Conservation (phyloP, 176 grass and related monocot species). For the Melocanna baccifera region DNA sequence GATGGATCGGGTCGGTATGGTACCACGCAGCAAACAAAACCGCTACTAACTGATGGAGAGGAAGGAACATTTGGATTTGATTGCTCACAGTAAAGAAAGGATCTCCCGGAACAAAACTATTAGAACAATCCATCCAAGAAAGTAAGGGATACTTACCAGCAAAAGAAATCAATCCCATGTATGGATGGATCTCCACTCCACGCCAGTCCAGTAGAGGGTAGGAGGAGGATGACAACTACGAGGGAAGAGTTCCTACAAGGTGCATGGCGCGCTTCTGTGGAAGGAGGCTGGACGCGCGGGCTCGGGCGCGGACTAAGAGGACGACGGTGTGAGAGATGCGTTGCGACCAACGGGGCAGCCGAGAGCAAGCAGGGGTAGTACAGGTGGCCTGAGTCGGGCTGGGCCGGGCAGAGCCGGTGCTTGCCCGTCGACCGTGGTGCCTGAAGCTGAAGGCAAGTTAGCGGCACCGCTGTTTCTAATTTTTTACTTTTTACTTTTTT, state of each 20-base stretch:
- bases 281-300: not conserved
- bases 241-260: not conserved
- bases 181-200: slow-evolving; percentile 31
- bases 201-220: not conserved
- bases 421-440: not conserved
- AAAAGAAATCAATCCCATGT: slow-evolving; percentile 19
- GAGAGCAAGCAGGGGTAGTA: not conserved
- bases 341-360: not conserved
- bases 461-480: no score
- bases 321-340: not conserved
- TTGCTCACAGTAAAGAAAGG: slow-evolving; percentile 8
- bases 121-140: not conserved
- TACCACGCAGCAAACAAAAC: slow-evolving; percentile 24
- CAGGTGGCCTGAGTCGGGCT: not conserved
- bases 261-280: not conserved
- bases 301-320: no score
- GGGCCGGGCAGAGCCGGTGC: not conserved
- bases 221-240: not conserved
- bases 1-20: not conserved
- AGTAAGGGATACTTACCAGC: slow-evolving; percentile 23
- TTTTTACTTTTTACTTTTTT: no score
- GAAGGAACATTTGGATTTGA: slow-evolving; percentile 21
- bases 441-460: no score
- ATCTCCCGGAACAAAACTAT: slow-evolving; percentile 2
- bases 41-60: not conserved